Evolutionary conservation across 192 early-diverging fungal genomes (phyloP), one percentile per base, ranked within the genome.

Genomic region (Coemansia sp.): DNA sequence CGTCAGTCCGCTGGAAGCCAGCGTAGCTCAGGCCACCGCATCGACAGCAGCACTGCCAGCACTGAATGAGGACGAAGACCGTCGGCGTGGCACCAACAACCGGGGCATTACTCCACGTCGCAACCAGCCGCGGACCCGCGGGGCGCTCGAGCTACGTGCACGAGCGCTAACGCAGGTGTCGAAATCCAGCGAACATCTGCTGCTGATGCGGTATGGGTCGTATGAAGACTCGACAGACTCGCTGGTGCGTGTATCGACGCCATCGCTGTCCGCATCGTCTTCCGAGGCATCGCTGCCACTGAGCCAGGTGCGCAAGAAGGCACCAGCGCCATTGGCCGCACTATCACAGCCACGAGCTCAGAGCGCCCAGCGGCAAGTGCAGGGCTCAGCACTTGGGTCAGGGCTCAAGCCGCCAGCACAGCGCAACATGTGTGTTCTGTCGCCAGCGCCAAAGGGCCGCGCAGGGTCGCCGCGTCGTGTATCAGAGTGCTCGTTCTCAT

Each of bases 241-340:
- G 64, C 78, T 80, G 22, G 72, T 80, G 22, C 72, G 67, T 40
- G 50, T 80, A 14, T 50, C 68, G 21, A 74, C 78, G 48, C 78
- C 78, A 38, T 69, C 78, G 58, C 68, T 80, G 20, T 80, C 78
- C 10, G 68, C 72, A 17, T 74, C 78, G 50, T 80, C 78, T 20
- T 80, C 78, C 2, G 78, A 73, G 64, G 71, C 65, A 21, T 80
- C 77, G 64, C 67, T 80, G 56, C 67, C 77, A 42, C 71, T 70
- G 10, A 60, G 56, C 14, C 59, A 62, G 57, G n/a, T 44, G 15
- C 72, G 66, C 25, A 64, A 64, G 23, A 64, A 64, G 62, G 19
- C 37, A 51, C 71, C 71, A 2, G 65, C 65, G 42, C 65, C 71
- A 14, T 55, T 66, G 56, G 48, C 26, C n/a, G 64, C 56, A 21